Conservation (phyloP, 2,329 filamentous ascomycete genomes). For the Stachybotrys chartarum region DNA sequence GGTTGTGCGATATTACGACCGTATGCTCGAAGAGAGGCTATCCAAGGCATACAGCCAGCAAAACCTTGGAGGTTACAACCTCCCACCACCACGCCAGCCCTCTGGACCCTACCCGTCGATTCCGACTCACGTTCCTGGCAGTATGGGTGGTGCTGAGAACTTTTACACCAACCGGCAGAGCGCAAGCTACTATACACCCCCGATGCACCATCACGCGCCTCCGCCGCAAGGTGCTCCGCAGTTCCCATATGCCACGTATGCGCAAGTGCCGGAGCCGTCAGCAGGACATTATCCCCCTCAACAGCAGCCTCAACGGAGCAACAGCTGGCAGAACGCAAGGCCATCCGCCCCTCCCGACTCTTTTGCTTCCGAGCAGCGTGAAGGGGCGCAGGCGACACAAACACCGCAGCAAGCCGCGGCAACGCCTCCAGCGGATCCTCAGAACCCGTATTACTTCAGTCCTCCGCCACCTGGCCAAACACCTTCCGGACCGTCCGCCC, state of each 20-base stretch:
- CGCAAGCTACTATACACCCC: slow-evolving; percentile 39
- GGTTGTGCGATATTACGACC: slow-evolving; percentile 94
- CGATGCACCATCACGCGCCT: slow-evolving; percentile 18
- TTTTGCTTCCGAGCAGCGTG: slow-evolving; percentile 18
- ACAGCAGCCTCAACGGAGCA: slow-evolving; percentile 38
- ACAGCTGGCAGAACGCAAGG: slow-evolving; percentile 41
- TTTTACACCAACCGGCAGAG: slow-evolving; percentile 69
- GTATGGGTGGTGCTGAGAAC: slow-evolving; percentile 58
- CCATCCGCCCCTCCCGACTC: slow-evolving; percentile 27
- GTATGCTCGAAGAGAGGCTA: slow-evolving; percentile 92
- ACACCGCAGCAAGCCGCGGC: slow-evolving; percentile 19
- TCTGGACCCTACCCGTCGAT: slow-evolving; percentile 66
- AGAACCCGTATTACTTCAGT: slow-evolving; percentile 52
- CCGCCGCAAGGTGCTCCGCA: slow-evolving; percentile 20
- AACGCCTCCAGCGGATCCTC: slow-evolving; percentile 38
- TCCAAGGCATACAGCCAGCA: slow-evolving; percentile 89
- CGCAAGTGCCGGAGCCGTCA: slow-evolving; percentile 30
- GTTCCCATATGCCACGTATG: slow-evolving; percentile 35
- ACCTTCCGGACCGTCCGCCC: slow-evolving; percentile 28
- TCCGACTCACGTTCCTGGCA: slow-evolving; percentile 41
- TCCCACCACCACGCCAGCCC: slow-evolving; percentile 43
- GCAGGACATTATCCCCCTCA: slow-evolving; percentile 37
- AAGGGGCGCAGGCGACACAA: slow-evolving; percentile 18
- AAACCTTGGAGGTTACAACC: slow-evolving; percentile 56
- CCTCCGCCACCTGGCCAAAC: slow-evolving; percentile 24